Conservation (phyloP, 768 basidiomycete species). For the Lactarius akahatsu region DNA sequence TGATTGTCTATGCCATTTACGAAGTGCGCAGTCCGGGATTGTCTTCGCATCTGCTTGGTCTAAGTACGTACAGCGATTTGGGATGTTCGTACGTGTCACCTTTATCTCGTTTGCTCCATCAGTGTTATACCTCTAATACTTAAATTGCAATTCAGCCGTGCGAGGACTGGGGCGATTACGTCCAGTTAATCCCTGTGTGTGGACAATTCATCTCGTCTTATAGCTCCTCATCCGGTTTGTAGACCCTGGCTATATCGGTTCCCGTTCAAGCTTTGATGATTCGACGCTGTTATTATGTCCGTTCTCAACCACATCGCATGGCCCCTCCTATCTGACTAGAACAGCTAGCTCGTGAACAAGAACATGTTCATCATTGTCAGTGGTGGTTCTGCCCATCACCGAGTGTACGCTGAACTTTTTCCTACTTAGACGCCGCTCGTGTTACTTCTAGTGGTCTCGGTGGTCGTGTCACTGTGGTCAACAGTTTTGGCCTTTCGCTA, state of each 20-base stretch:
- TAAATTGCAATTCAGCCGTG: not conserved
- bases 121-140: not conserved
- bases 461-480: not conserved
- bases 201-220: not conserved
- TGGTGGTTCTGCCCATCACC: not conserved
- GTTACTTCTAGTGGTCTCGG: not conserved
- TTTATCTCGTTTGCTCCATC: not conserved
- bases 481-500: not conserved
- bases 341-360: not conserved
- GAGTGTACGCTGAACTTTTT: not conserved
- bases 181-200: not conserved
- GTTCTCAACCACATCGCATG: not conserved
- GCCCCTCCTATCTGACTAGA: not conserved
- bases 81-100: not conserved
- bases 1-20: not conserved
- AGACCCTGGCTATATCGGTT: not conserved
- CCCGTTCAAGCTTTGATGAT: constrained; percentile 6
- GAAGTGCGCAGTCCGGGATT: not conserved
- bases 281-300: constrained; percentile 1
- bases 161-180: not conserved
- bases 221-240: not conserved
- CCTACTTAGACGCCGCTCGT: not conserved
- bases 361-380: not conserved
- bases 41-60: not conserved
- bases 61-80: not conserved